These are phyloP conservation scores for Hygrophoropsis aurantiaca DNA, from an alignment of 768 basidiomycete species.

Conservation along the genomic window DNA sequence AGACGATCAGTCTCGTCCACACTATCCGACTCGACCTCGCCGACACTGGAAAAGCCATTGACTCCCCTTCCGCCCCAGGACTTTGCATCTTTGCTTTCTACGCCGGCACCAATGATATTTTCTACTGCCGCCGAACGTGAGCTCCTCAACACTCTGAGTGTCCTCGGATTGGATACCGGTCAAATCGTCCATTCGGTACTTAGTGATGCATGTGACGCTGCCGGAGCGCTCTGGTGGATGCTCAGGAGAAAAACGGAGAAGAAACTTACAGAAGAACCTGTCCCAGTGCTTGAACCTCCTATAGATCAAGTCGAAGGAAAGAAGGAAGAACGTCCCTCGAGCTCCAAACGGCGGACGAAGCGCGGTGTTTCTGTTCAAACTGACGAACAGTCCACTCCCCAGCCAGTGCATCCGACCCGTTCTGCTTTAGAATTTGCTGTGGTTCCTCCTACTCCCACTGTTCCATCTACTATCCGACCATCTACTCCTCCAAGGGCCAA, in stretches of 20 bases:
- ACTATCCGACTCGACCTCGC: constrained; percentile 62
- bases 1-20: constrained; percentile 92
- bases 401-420: constrained; percentile 30
- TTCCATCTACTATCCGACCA: constrained; percentile 36
- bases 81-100: constrained; percentile 61
- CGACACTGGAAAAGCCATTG: constrained; percentile 45
- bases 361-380: constrained; percentile 45
- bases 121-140: constrained; percentile 80
- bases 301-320: constrained; percentile 30
- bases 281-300: background rate
- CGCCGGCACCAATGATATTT: constrained; percentile 81
- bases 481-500: constrained; percentile 50
- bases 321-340: constrained; percentile 19
- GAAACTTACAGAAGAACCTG: constrained; percentile 36
- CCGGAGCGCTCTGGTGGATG: constrained; percentile 97
- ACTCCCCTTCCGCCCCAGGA: constrained; percentile 46
- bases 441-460: constrained; percentile 77
- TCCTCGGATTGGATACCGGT: constrained; percentile 86
- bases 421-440: constrained; percentile 65
- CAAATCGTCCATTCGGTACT: constrained; percentile 95
- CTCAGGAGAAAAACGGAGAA: constrained; percentile 77
- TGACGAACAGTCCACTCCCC: constrained; percentile 29
- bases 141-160: constrained; percentile 70
- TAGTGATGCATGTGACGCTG: constrained; percentile 88
- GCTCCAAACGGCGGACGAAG: constrained; percentile 25